A percentile compares a stretch with the other conserved stretches of the same genome.
These are phyloP conservation scores for Lenzites betulinus DNA, from an alignment of 768 basidiomycete genomes.

Conservation along the genomic window DNA sequence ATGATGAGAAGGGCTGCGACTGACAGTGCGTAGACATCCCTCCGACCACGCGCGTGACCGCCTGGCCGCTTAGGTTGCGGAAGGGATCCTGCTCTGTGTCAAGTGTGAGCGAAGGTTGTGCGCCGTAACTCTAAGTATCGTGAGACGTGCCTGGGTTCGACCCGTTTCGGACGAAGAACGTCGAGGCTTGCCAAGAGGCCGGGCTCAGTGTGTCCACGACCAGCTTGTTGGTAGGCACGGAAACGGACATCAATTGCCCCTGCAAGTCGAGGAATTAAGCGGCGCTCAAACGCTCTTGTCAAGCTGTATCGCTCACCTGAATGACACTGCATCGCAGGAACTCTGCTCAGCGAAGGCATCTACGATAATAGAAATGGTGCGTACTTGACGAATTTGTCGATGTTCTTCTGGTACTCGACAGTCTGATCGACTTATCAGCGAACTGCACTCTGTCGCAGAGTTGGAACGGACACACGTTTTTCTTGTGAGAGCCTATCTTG, in stretches of 20 bases:
- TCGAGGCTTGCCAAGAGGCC: background rate
- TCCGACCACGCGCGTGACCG: constrained; percentile 30
- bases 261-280: background rate
- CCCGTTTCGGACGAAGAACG: background rate
- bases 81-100: constrained; percentile 18
- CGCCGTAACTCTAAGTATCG: background rate
- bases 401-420: constrained; percentile 37
- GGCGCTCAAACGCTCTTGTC: too few species aligned
- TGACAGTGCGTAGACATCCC: constrained; percentile 28
- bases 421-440: background rate
- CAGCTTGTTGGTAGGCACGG: background rate
- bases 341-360: background rate
- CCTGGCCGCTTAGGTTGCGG: constrained; percentile 24
- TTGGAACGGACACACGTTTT: constrained; percentile 26
- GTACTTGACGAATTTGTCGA: constrained; percentile 35
- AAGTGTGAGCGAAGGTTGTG: background rate
- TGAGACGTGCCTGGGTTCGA: constrained; percentile 1
- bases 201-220: constrained; percentile 3
- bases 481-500: constrained; percentile 30
- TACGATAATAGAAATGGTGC: background rate
- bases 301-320: background rate
- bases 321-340: background rate
- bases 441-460: too few species aligned
- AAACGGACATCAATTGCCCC: constrained; percentile 7
- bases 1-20: background rate